Evolutionary conservation across 2,329 filamentous ascomycete genomes (phyloP).

Genomic region (Penicillium frequentans): DNA sequence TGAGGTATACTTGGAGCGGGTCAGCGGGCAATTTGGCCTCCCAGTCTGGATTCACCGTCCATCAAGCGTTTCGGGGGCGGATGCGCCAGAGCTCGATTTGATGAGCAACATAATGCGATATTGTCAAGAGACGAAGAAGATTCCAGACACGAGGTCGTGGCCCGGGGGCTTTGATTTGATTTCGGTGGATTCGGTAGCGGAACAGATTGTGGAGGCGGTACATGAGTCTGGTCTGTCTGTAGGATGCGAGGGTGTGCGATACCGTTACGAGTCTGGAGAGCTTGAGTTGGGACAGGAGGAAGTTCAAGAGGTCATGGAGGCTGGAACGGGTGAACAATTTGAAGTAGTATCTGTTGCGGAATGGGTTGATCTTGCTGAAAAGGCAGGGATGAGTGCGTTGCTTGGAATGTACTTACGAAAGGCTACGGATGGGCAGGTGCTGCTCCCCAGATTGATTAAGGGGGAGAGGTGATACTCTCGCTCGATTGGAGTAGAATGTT

Average conservation of each 20-base stretch:
- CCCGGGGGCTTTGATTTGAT: slow-evolving; percentile 21
- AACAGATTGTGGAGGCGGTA: slow-evolving; percentile 13
- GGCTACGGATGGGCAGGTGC: slow-evolving; percentile 11
- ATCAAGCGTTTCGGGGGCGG: slow-evolving; percentile 19
- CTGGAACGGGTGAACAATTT: slow-evolving; percentile 7
- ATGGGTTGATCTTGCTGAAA: slow-evolving; percentile 20
- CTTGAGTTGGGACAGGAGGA: slow-evolving; percentile 14
- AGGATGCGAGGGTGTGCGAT: not conserved
- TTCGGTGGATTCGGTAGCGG: slow-evolving; percentile 18
- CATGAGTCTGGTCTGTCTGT: slow-evolving; percentile 1
- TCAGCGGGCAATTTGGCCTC: slow-evolving; percentile 13
- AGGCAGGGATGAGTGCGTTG: slow-evolving; percentile 20
- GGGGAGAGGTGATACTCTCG: not conserved
- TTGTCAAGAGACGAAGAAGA: slow-evolving; percentile 11
- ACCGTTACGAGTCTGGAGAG: slow-evolving; percentile 18
- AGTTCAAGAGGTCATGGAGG: slow-evolving; percentile 16
- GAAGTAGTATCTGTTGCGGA: slow-evolving; percentile 11
- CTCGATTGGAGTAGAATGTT: not conserved
- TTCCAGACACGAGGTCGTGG: slow-evolving; percentile 18
- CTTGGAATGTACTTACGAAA: slow-evolving; percentile 19
- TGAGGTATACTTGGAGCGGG: slow-evolving; percentile 39
- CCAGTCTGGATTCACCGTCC: slow-evolving; percentile 34
- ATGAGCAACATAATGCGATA: slow-evolving; percentile 23
- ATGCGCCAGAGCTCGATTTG: slow-evolving; percentile 21
- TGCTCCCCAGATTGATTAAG: slow-evolving; percentile 19